A percentile compares a stretch with the other conserved stretches of the same genome.
Evolutionary conservation across 495 filamentous ascomycete genomes (phyloP).

Genomic region (Tuber umbilicatum): DNA sequence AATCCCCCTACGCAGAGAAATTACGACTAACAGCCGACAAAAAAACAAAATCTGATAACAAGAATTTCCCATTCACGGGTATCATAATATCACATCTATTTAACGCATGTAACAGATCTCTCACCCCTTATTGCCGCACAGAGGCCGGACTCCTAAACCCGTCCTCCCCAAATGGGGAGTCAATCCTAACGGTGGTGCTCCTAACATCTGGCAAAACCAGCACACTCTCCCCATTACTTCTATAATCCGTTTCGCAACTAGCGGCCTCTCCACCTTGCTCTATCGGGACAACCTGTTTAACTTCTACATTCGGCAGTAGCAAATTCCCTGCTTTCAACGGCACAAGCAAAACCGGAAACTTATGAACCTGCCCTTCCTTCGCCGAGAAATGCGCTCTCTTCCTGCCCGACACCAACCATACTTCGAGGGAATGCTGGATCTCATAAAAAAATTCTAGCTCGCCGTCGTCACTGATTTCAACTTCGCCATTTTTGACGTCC

Average conservation of each 20-base stretch:
- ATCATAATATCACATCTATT: background rate
- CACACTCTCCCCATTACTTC: slow-evolving; percentile 68
- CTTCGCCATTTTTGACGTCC: slow-evolving; percentile 19
- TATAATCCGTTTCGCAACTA: slow-evolving; percentile 69
- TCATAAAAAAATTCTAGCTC: slow-evolving; percentile 77
- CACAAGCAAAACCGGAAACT: slow-evolving; percentile 59
- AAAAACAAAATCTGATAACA: background rate
- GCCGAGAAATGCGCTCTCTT: slow-evolving; percentile 70
- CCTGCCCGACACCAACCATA: slow-evolving; percentile 78
- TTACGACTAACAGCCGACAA: background rate
- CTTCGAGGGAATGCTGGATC: slow-evolving; percentile 64
- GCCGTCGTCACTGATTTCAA: slow-evolving; percentile 32
- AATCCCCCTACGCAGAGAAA: background rate
- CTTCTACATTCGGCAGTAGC: slow-evolving; percentile 69
- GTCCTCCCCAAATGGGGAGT: slow-evolving; percentile 32
- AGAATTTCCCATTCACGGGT: background rate
- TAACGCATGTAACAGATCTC: background rate
- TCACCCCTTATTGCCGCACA: background rate
- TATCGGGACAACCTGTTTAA: slow-evolving; percentile 47
- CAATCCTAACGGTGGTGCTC: slow-evolving; percentile 46
- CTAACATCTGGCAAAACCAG: slow-evolving; percentile 66
- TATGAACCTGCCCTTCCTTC: slow-evolving; percentile 48
- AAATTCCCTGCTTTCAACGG: slow-evolving; percentile 71
- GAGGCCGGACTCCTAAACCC: slow-evolving; percentile 26
- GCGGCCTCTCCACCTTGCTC: slow-evolving; percentile 33